These are phyloP conservation scores for Plasmodium gaboni DNA, from an alignment of 169 alveolate species.

Conservation along the genomic window DNA sequence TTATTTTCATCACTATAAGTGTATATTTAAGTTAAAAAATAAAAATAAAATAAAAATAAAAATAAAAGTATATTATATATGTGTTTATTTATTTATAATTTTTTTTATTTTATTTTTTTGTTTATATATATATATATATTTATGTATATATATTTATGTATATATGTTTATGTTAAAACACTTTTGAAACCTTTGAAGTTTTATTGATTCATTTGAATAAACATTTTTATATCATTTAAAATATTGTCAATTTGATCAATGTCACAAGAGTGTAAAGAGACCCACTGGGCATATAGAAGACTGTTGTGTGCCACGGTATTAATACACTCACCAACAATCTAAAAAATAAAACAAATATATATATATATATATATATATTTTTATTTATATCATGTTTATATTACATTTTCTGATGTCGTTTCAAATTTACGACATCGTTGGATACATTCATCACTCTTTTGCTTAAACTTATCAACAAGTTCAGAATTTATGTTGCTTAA, in stretches of 20 bases:
- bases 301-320: conserved; percentile 57
- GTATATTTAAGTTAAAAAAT: neutral
- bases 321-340: conserved; percentile 71
- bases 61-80: neutral
- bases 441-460: conserved; percentile 75
- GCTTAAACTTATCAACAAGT: conserved; percentile 45
- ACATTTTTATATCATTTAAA: conserved; percentile 22
- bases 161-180: neutral
- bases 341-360: neutral
- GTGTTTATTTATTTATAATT: neutral
- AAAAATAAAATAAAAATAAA: neutral
- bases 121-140: neutral
- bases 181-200: neutral
- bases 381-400: neutral
- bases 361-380: conserved; percentile 1
- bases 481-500: conserved; percentile 38
- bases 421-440: conserved; percentile 72
- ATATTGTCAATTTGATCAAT: conserved; percentile 41
- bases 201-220: conserved; percentile 23
- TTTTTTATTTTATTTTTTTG: conserved; percentile 9
- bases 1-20: neutral
- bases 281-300: conserved; percentile 69
- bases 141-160: neutral
- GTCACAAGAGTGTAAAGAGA: conserved; percentile 46
- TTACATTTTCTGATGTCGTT: conserved; percentile 69